Evolutionary conservation across 2,329 filamentous ascomycete genomes (phyloP).

Genomic region (Nothophoma quercina): DNA sequence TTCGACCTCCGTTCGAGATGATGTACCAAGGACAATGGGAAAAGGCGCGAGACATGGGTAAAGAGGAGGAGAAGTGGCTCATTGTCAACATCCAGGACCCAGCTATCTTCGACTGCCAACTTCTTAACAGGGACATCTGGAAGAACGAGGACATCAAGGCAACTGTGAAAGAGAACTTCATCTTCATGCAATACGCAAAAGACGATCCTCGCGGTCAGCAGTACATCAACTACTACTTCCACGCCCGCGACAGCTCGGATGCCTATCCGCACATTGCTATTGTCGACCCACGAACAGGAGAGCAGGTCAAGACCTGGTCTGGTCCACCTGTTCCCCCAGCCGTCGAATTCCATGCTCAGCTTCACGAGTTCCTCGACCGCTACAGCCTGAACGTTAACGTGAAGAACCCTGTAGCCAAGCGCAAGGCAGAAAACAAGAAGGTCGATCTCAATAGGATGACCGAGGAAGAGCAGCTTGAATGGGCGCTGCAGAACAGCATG

Average conservation of each 20-base stretch:
- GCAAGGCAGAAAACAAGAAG: conserved; percentile 74
- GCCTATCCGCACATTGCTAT: conserved; percentile 97
- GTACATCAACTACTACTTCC: conserved; percentile 92
- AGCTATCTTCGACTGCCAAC: conserved; percentile 92
- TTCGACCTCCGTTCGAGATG: conserved; percentile 88
- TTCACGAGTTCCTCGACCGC: conserved; percentile 95
- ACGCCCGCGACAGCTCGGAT: conserved; percentile 77
- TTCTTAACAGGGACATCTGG: conserved; percentile 94
- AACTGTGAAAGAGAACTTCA: conserved; percentile 88
- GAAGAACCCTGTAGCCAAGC: conserved; percentile 89
- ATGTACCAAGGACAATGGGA: conserved; percentile 86
- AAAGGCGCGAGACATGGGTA: conserved; percentile 82
- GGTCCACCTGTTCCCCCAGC: conserved; percentile 79
- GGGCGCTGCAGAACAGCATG: conserved; percentile 90
- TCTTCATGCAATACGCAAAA: conserved; percentile 95
- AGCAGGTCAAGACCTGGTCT: conserved; percentile 96
- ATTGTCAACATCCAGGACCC: conserved; percentile 95
- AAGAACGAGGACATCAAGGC: conserved; percentile 81
- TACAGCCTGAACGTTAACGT: conserved; percentile 88
- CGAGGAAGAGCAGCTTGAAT: conserved; percentile 95
- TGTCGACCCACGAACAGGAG: conserved; percentile 91
- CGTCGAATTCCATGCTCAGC: conserved; percentile 84
- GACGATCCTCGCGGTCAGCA: conserved; percentile 78
- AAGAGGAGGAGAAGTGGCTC: conserved; percentile 90
- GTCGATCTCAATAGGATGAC: conserved; percentile 88